Percentiles rank a stretch among this genome's conserved stretches.
Evolutionary conservation across 257 asterid genomes (phyloP).

Genomic region (Nicotiana attenuata): DNA sequence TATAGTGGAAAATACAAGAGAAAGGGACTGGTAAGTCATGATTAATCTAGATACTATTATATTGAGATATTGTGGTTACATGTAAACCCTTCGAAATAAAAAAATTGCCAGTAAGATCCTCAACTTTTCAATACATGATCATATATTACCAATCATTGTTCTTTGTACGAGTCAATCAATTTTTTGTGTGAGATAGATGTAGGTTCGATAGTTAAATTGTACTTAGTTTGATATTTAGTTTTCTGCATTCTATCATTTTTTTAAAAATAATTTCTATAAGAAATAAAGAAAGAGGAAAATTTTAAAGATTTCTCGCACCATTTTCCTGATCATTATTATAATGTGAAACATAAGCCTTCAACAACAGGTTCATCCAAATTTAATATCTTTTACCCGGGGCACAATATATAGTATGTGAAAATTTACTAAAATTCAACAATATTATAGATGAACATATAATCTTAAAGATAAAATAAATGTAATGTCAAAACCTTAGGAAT

Average conservation of each 20-base stretch:
- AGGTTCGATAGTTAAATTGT: neutral
- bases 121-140: neutral
- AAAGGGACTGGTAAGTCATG: conserved; percentile 3
- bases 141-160: neutral
- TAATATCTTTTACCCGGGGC: no score
- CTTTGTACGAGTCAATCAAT: neutral
- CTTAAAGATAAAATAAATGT: no score
- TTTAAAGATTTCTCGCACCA: no score
- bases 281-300: neutral
- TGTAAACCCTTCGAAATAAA: neutral
- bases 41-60: conserved; percentile 4
- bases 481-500: no score
- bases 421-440: no score
- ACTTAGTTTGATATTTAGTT: neutral
- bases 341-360: no score
- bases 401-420: no score
- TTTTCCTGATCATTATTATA: no score
- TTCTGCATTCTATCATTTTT: neutral
- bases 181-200: neutral
- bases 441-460: no score
- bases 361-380: no score
- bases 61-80: conserved; percentile 22
- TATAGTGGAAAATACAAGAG: conserved; percentile 10
- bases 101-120: neutral
- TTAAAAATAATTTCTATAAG: neutral